phyloP scores from a whole-genome alignment of 2,329 filamentous ascomycete species.

The Colletotrichum siamense region DNA sequence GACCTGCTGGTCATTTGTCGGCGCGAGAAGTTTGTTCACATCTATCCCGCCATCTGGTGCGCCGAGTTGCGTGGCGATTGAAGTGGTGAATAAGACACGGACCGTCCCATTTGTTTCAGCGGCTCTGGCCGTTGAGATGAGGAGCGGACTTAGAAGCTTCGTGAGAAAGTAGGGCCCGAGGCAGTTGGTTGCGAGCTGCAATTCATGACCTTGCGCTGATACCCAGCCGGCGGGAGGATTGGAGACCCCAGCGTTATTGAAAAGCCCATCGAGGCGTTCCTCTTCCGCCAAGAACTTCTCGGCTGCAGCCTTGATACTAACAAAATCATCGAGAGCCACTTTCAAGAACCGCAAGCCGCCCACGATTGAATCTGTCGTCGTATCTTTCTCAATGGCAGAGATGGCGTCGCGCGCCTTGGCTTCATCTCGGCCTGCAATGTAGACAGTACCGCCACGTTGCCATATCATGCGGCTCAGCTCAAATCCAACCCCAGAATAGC shows the following conservation, averaged over 20 bases:
- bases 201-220: conserved; percentile 30
- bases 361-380: conserved; percentile 28
- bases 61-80: conserved; percentile 27
- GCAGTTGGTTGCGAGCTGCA: conserved; percentile 28
- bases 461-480: conserved; percentile 58
- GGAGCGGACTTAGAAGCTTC: conserved; percentile 25
- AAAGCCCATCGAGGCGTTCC: conserved; percentile 36
- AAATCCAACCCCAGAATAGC: conserved; percentile 42
- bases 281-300: conserved; percentile 33
- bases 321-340: conserved; percentile 41
- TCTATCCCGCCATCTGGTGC: conserved; percentile 30
- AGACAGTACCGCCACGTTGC: conserved; percentile 52
- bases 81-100: conserved; percentile 35
- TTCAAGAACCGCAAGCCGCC: conserved; percentile 43
- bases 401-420: conserved; percentile 46
- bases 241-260: conserved; percentile 45
- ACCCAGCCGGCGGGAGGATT: not conserved
- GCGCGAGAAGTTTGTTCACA: conserved; percentile 23
- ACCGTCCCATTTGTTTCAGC: conserved; percentile 28
- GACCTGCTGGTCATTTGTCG: conserved; percentile 23
- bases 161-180: conserved; percentile 28
- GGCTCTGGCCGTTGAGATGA: not conserved
- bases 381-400: conserved; percentile 34
- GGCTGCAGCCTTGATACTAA: conserved; percentile 29
- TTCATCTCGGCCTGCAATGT: conserved; percentile 50